Evolutionary conservation across 2,329 filamentous ascomycete genomes (phyloP).

Genomic region (Aspergillus sp.): DNA sequence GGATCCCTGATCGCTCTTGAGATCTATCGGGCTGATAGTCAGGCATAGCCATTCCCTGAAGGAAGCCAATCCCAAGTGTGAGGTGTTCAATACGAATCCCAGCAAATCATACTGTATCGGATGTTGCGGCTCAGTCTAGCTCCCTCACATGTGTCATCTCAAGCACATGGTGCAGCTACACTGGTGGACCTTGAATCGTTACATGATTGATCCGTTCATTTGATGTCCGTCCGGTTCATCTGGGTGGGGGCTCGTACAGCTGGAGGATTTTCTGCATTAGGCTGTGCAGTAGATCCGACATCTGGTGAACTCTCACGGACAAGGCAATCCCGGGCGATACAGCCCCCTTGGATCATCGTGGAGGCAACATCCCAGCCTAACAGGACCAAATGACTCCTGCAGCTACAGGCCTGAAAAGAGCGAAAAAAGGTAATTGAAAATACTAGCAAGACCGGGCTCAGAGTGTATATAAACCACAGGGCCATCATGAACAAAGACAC

Average conservation of each 20-base stretch:
- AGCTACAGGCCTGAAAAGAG: not conserved
- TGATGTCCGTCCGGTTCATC: not conserved
- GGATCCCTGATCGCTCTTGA: not conserved
- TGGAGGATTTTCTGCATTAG: slow-evolving; percentile 10
- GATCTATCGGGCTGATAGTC: not conserved
- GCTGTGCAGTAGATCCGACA: not conserved
- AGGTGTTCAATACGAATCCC: not conserved
- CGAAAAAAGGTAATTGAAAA: not conserved
- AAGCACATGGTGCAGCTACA: not conserved
- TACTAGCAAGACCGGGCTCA: not conserved
- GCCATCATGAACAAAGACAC: not conserved
- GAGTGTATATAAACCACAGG: not conserved
- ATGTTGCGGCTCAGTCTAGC: not conserved
- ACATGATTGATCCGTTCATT: not conserved
- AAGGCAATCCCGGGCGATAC: not conserved
- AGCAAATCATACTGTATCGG: not conserved
- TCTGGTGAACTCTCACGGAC: not conserved
- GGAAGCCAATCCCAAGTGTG: not conserved
- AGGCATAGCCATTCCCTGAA: not conserved
- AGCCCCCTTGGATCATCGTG: not conserved
- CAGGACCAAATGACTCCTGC: not conserved
- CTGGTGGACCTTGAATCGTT: not conserved
- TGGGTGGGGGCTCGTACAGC: slow-evolving; percentile 1
- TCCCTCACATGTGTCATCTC: not conserved
- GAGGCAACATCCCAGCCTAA: not conserved